Conservation (phyloP, 768 basidiomycete genomes). For the Auriscalpium vulgare region DNA sequence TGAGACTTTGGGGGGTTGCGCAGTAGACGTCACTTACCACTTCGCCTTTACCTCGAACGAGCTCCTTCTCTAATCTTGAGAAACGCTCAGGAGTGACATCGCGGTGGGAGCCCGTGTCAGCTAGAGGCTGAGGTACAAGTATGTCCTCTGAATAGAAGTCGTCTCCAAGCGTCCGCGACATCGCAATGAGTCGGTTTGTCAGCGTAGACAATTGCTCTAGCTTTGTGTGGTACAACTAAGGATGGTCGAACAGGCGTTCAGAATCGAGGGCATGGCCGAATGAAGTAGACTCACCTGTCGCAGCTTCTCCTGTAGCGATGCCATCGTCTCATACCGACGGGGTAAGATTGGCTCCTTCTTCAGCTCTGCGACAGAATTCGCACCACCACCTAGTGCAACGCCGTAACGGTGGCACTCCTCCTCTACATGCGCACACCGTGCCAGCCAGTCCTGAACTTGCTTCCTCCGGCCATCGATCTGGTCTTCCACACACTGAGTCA, state of each 20-base stretch:
- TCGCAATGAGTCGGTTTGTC: constrained; percentile 51
- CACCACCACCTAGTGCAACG: constrained; percentile 62
- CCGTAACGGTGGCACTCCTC: constrained; percentile 58
- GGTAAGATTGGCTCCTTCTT: constrained; percentile 70
- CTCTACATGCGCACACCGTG: constrained; percentile 55
- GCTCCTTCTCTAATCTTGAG: constrained; percentile 72
- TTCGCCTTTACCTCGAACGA: constrained; percentile 81
- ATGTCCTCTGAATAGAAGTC: constrained; percentile 54
- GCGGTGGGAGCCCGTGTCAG: constrained; percentile 34
- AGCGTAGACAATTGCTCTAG: constrained; percentile 68
- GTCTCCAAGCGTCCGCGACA: constrained; percentile 53
- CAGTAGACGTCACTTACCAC: constrained; percentile 43
- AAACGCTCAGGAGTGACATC: constrained; percentile 82
- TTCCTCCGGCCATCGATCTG: constrained; percentile 62
- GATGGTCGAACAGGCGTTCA: constrained; percentile 2
- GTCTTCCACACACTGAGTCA: constrained; percentile 66
- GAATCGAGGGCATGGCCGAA: background rate
- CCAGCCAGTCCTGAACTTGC: constrained; percentile 72
- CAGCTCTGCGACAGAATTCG: constrained; percentile 57
- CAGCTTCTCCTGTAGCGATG: constrained; percentile 69
- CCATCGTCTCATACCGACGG: constrained; percentile 55
- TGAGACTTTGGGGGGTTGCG: background rate
- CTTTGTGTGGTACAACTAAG: constrained; percentile 68
- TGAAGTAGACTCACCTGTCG: constrained; percentile 52
- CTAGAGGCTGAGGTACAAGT: constrained; percentile 35